Evolutionary conservation across 75 land plant species (phyloP), one percentile per base, ranked within the genome.

Genomic region (Cryptomeria japonica): DNA sequence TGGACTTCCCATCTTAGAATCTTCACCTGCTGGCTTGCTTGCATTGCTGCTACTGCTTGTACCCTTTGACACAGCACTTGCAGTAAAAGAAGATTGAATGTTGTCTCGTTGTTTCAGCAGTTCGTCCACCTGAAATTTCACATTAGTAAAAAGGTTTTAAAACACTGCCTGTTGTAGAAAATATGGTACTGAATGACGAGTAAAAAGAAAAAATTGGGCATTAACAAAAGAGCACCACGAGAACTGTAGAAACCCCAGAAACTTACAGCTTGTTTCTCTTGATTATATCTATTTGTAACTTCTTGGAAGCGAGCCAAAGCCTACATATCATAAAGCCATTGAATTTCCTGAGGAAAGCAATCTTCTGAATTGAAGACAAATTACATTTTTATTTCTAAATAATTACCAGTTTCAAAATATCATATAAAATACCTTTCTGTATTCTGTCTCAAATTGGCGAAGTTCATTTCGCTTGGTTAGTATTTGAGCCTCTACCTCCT

Each of bases 201-300:
- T 8, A 18, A 25, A 10, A 34, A 36, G 11, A 49, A 46, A 32
- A 75, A 34, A 25, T 75, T 64, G n/a, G 1, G 10, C n/a, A 25
- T 22, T 49, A 32, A 47, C 37, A 39, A 22, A 32, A 61, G 28
- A 75, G 15, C 80, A 53, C 22, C 36, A 46, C 44, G 19, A 13
- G 2, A 76, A 25, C 22, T 53, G 15, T 18, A 80, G 36, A 32
- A 72, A 9, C 6, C 47, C 10, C n/a, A 22, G 86, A 84, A 58
- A 94, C 99, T 80, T 93, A 98, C 99, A 89, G 91, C 85, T 84
- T 92, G 93, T 93, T 97, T 98, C 84, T 98, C 99, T 85, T 95
- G 93, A 82, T 76, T 88, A 58, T 93, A 97, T 92, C 92, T 92
- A 85, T 92, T 95, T 28, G 96, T 98, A 77, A 95, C 99, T 85